Conservation (phyloP, 1,284 basidiomycete species). For the Laetiporus sulphureus region DNA sequence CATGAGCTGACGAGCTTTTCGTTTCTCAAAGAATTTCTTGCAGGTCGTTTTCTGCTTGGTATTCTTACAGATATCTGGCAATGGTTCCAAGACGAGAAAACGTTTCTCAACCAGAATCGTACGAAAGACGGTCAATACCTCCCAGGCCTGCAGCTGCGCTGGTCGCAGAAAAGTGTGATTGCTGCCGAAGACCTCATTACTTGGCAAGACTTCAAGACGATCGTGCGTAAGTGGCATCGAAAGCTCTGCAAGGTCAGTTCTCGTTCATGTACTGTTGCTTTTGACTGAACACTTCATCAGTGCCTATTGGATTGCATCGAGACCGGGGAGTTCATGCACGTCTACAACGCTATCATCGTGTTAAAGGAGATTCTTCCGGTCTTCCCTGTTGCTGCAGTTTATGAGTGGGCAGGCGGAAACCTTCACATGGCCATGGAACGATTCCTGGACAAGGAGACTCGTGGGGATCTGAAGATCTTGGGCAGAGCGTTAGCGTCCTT, state of each 20-base stretch:
- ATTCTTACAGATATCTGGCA: constrained; percentile 69
- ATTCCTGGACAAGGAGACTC: constrained; percentile 67
- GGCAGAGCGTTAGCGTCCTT: constrained; percentile 37
- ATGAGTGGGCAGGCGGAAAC: constrained; percentile 42
- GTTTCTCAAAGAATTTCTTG: background rate
- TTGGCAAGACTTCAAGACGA: constrained; percentile 66
- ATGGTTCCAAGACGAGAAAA: constrained; percentile 71
- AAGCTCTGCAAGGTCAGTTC: constrained; percentile 53
- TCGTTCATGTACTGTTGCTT: background rate
- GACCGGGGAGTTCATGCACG: constrained; percentile 88
- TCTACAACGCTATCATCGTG: constrained; percentile 88
- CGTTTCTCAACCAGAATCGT: constrained; percentile 61
- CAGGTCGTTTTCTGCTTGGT: constrained; percentile 81
- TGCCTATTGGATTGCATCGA: constrained; percentile 58
- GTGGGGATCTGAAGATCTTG: constrained; percentile 79
- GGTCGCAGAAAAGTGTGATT: constrained; percentile 37
- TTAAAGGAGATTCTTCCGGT: constrained; percentile 84
- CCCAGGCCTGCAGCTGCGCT: constrained; percentile 58
- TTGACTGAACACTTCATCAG: constrained; percentile 27
- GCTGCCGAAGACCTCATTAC: constrained; percentile 51
- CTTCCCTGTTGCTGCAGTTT: constrained; percentile 70
- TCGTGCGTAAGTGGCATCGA: constrained; percentile 80
- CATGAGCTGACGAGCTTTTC: constrained; percentile 5
- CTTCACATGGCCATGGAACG: constrained; percentile 64
- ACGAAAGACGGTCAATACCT: constrained; percentile 54